A percentile compares a stretch with the other conserved stretches of the same genome.
phyloP scores from a whole-genome alignment of 331 rosid species.

The Rosa hybrid region DNA sequence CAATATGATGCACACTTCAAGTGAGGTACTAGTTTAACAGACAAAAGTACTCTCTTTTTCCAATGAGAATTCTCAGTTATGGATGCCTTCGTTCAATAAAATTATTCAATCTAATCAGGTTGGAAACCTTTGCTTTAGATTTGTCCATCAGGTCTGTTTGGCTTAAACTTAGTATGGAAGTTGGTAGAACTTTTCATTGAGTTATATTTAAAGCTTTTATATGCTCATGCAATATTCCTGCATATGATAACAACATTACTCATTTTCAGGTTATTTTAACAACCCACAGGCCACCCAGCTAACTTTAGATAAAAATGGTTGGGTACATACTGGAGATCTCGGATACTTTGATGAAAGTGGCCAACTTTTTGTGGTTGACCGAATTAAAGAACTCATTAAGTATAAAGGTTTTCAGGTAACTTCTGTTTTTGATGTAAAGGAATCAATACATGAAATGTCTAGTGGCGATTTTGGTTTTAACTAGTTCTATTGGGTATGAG shows the following conservation, averaged over 20 bases:
- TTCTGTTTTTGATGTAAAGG: neutral
- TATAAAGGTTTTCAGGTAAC: constrained; percentile 86
- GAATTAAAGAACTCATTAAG: constrained; percentile 88
- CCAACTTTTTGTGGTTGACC: constrained; percentile 73
- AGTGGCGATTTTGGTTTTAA: neutral
- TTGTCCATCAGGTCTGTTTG: neutral
- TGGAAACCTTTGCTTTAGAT: neutral
- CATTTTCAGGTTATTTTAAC: constrained; percentile 74
- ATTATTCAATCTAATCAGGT: neutral
- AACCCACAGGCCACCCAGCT: constrained; percentile 70
- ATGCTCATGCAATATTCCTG: neutral
- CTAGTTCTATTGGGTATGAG: neutral
- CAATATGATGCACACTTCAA: neutral
- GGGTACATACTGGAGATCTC: constrained; percentile 93
- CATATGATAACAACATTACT: constrained; percentile 1
- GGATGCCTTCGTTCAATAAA: neutral
- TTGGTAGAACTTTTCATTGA: neutral
- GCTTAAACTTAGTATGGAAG: neutral
- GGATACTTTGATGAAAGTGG: constrained; percentile 83
- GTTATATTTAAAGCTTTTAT: neutral
- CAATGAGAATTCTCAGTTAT: neutral
- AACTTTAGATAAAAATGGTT: constrained; percentile 66
- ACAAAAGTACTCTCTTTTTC: neutral
- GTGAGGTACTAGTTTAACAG: neutral
- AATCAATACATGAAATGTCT: neutral